These are phyloP conservation scores for Aspergillus ibericus DNA, from an alignment of 2,329 filamentous ascomycete species.

Conservation along the genomic window DNA sequence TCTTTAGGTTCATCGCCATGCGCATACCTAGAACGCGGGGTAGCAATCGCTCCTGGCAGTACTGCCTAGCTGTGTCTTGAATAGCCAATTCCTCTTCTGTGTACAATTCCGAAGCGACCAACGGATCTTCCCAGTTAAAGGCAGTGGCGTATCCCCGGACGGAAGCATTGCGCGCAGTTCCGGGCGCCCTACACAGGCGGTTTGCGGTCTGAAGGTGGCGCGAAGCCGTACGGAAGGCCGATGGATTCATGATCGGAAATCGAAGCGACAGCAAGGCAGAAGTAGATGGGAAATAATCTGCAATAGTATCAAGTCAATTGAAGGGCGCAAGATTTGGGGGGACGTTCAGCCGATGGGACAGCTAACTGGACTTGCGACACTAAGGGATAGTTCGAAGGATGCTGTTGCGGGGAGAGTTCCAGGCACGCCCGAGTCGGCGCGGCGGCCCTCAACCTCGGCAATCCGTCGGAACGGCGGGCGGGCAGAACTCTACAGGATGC, in stretches of 20 bases:
- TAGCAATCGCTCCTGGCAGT: conserved; percentile 85
- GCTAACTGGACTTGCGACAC: neutral
- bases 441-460: neutral
- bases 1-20: neutral
- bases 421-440: neutral
- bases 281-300: conserved; percentile 13
- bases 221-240: conserved; percentile 32
- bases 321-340: neutral
- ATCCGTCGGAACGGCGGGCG: neutral
- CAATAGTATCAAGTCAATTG: conserved; percentile 10
- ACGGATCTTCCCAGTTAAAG: conserved; percentile 92
- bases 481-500: no score
- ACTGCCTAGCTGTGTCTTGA: conserved; percentile 84
- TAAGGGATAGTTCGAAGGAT: neutral
- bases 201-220: conserved; percentile 29
- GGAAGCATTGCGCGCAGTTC: conserved; percentile 12
- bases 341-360: neutral
- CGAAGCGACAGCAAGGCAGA: conserved; percentile 1
- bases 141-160: conserved; percentile 37
- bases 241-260: conserved; percentile 32
- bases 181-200: conserved; percentile 19
- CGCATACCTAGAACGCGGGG: conserved; percentile 77
- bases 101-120: conserved; percentile 70
- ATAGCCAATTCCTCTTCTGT: conserved; percentile 92
- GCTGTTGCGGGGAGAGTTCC: conserved; percentile 2